Conservation (phyloP, 495 filamentous ascomycete genomes). For the Rhypophila decipiens region DNA sequence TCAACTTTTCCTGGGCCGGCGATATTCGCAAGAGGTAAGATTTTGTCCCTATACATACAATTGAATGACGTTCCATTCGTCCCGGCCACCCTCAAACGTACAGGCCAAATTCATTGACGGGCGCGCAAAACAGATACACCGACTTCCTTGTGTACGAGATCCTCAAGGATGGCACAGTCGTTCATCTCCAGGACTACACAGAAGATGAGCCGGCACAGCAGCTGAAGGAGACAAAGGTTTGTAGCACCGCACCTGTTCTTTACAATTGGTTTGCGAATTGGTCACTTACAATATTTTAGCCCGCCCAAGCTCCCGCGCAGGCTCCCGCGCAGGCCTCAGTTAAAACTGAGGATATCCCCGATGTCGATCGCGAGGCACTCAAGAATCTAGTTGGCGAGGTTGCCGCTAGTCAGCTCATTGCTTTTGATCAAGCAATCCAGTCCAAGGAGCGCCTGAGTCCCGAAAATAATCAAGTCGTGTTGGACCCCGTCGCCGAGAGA, state of each 20-base stretch:
- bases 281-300: no score
- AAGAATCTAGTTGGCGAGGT: slow-evolving; percentile 24
- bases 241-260: not conserved
- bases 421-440: slow-evolving; percentile 24
- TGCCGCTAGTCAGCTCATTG: slow-evolving; percentile 25
- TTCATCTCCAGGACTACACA: slow-evolving; percentile 60
- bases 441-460: slow-evolving; percentile 16
- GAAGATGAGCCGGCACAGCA: slow-evolving; percentile 29
- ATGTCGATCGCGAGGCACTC: slow-evolving; percentile 14
- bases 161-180: slow-evolving; percentile 63
- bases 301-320: no score
- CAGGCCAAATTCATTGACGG: not conserved
- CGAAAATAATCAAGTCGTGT: slow-evolving; percentile 15
- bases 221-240: slow-evolving; percentile 24
- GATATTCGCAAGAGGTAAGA: slow-evolving; percentile 33
- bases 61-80: not conserved
- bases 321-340: no score
- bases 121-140: slow-evolving; percentile 58
- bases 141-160: slow-evolving; percentile 97
- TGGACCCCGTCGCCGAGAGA: slow-evolving; percentile 35
- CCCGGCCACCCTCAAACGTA: not conserved
- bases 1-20: slow-evolving; percentile 28
- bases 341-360: slow-evolving; percentile 9
- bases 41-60: no score
- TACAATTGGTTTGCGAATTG: not conserved